Conservation (phyloP, 2,329 filamentous ascomycete species). For the Trichoderma simmonsii region DNA sequence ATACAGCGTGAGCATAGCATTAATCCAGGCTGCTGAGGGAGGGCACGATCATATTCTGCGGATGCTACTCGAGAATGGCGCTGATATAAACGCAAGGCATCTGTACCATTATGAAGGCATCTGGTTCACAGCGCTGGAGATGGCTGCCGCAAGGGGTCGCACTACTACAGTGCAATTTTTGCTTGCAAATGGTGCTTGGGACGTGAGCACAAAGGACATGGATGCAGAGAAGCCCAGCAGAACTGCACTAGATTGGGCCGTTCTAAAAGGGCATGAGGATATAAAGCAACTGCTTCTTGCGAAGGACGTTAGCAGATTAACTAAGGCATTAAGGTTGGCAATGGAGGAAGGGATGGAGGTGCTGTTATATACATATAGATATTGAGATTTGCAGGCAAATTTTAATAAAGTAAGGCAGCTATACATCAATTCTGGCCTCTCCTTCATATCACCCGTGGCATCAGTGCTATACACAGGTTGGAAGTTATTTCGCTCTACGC, state of each 20-base stretch:
- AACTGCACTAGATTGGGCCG: background rate
- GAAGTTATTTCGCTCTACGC: too few relatives aligned
- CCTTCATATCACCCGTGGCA: too few relatives aligned
- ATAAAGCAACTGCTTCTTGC: background rate
- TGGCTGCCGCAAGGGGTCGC: background rate
- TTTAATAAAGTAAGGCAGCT: too few relatives aligned
- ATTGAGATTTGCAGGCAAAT: too few relatives aligned
- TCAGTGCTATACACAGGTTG: too few relatives aligned
- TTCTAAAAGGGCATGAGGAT: background rate
- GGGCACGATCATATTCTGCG: background rate
- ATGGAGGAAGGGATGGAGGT: too few relatives aligned
- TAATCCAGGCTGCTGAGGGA: background rate
- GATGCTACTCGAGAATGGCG: background rate
- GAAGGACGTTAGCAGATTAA: background rate
- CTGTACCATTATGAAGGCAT: accelerated
- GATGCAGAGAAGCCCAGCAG: background rate
- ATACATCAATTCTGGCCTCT: too few relatives aligned
- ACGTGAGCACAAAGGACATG: background rate
- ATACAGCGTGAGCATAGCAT: background rate
- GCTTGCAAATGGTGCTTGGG: background rate
- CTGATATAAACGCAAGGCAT: background rate
- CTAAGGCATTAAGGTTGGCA: background rate
- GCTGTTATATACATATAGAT: too few relatives aligned
- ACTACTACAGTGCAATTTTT: background rate
- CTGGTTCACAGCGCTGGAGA: background rate